Evolutionary conservation across 2,329 filamentous ascomycete genomes (phyloP).

Genomic region (Septoria linicola): DNA sequence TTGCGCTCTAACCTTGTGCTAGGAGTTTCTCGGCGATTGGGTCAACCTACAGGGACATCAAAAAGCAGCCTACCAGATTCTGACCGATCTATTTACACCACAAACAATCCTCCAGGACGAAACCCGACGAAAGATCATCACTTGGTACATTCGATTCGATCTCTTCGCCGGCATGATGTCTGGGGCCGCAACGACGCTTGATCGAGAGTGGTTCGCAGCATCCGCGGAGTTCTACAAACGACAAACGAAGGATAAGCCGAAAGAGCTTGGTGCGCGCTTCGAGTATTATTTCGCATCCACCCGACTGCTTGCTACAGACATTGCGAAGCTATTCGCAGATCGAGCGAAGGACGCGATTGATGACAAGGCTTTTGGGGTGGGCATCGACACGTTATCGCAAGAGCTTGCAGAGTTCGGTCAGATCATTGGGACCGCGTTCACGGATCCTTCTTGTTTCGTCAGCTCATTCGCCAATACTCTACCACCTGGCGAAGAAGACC

Average conservation of each 20-base stretch:
- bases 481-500: conserved; percentile 55
- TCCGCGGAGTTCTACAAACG: conserved; percentile 63
- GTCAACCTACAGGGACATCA: conserved; percentile 90
- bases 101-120: conserved; percentile 70
- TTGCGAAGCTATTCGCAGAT: conserved; percentile 73
- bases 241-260: conserved; percentile 59
- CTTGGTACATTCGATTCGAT: conserved; percentile 92
- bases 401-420: conserved; percentile 53
- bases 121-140: conserved; percentile 69
- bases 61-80: conserved; percentile 78
- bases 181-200: conserved; percentile 70
- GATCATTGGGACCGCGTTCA: conserved; percentile 61
- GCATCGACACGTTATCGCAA: conserved; percentile 49
- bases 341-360: conserved; percentile 64
- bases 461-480: conserved; percentile 59
- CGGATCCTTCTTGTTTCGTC: conserved; percentile 62
- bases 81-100: conserved; percentile 75
- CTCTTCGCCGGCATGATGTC: conserved; percentile 80
- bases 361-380: conserved; percentile 62
- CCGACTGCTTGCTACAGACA: conserved; percentile 74
- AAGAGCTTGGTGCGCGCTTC: conserved; percentile 64
- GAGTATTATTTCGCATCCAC: conserved; percentile 62
- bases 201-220: conserved; percentile 73
- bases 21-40: conserved; percentile 97
- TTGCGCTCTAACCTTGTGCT: conserved; percentile 12